Evolutionary conservation across 2,329 filamentous ascomycete species (phyloP), one percentile per base, ranked within the genome.

Genomic region (Chlorencoelia australis): DNA sequence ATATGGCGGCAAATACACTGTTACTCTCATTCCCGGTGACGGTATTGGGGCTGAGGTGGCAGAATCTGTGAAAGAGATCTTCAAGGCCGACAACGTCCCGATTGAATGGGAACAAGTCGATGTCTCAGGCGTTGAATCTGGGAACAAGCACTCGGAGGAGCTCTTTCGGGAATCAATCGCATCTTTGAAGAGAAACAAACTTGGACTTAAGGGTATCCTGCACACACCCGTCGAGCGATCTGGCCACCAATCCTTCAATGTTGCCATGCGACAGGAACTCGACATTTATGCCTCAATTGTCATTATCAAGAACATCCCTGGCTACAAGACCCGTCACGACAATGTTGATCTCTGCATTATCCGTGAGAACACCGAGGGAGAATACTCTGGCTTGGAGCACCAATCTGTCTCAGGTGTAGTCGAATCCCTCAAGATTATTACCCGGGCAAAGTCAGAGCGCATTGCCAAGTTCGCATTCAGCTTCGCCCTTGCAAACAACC

Each of bases 391-490:
- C 45, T 79, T 98, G 45, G 91, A 98, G 75, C 91, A 98, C 72
- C 89, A 96, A 73, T 94, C 86, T 46, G 91, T 98, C 35, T 75
- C 74, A 50, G 91, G 91, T 53, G 91, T 98, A 54, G 91, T 98
- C 54, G 91, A 98, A 73, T 95, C 89, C 33, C 83, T 98, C 66
- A 98, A 98, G 78, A 96, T 98, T 69, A 96, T 98, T 69, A 98
- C 91, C 52, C 86, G 88, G 56, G 87, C 87, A 65, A 96, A 98
- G 76, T 94, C 87, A 38, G 91, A 98, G 79, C 86, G 91, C 61
- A 98, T 98, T 58, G 86, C 89, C 68, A 94, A 94, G 69, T 98
- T 98, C 60, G 91, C 91, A 50, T 96, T 96, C 64, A 82, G 83
- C 60, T 98, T 98, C 59, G 91, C 91, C 41, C 81, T 96, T 41